Percentiles rank a stretch among this genome's conserved stretches.
Evolutionary conservation across 352 stramenopile species (phyloP).

Genomic region (Aphanomyces stellatus): DNA sequence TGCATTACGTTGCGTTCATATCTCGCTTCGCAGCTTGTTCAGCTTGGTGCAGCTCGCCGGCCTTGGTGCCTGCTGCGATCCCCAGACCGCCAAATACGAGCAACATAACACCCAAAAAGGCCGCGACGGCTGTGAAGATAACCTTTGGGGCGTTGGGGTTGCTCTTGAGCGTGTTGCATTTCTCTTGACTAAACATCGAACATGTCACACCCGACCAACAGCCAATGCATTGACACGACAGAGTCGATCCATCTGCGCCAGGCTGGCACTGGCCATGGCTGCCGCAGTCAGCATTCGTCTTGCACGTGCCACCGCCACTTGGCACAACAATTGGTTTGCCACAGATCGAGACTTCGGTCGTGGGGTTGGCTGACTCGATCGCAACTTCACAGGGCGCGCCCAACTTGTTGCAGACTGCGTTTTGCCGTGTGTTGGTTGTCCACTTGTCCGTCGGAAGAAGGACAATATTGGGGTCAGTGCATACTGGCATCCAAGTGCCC

Average conservation of each 20-base stretch:
- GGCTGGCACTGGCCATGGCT: constrained; percentile 64
- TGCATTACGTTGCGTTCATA: no score
- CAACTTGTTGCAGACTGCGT: constrained; percentile 54
- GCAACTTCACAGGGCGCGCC: constrained; percentile 47
- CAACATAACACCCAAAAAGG: constrained; percentile 60
- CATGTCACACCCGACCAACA: constrained; percentile 76
- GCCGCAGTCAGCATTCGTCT: constrained; percentile 54
- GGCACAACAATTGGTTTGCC: constrained; percentile 48
- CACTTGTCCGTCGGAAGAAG: constrained; percentile 53
- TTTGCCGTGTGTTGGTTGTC: constrained; percentile 64
- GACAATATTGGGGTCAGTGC: constrained; percentile 36
- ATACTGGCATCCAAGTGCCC: constrained; percentile 60
- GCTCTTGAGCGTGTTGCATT: constrained; percentile 54
- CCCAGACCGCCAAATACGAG: constrained; percentile 66
- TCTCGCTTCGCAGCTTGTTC: no score
- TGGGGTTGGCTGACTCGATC: constrained; percentile 37
- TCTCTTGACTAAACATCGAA: constrained; percentile 62
- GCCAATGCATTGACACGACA: constrained; percentile 52
- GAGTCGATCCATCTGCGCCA: constrained; percentile 36
- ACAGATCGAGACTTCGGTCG: constrained; percentile 70
- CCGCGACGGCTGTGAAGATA: constrained; percentile 60
- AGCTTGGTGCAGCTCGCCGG: not conserved
- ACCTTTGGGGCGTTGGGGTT: constrained; percentile 47
- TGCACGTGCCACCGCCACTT: constrained; percentile 52
- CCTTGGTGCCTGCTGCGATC: constrained; percentile 56